A percentile compares a stretch with the other conserved stretches of the same genome.
phyloP scores from a whole-genome alignment of 2,329 filamentous ascomycete species.

The Pseudohalonectria lignicola region DNA sequence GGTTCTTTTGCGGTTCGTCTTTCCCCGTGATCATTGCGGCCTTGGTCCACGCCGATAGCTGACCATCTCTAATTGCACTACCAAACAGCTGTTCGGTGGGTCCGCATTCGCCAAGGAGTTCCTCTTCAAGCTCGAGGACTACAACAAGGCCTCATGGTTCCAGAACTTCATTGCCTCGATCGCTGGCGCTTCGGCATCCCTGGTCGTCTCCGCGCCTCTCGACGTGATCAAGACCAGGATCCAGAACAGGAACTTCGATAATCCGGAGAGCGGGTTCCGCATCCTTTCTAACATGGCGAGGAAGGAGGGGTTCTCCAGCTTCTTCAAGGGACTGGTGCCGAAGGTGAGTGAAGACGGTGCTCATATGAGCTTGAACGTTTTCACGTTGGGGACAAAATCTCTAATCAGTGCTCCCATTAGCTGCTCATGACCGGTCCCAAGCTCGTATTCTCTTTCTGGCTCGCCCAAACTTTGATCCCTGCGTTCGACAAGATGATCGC shows the following conservation, averaged over 20 bases:
- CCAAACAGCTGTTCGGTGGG: constrained; percentile 93
- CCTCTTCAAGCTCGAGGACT: constrained; percentile 78
- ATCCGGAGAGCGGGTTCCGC: constrained; percentile 86
- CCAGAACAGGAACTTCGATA: constrained; percentile 97
- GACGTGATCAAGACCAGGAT: constrained; percentile 98
- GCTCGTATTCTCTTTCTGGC: constrained; percentile 99
- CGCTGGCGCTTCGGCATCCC: constrained; percentile 86
- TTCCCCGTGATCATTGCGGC: neutral
- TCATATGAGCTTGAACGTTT: neutral
- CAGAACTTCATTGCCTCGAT: constrained; percentile 98
- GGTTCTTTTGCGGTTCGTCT: constrained; percentile 86
- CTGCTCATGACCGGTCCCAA: constrained; percentile 98
- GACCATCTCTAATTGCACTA: too few relatives aligned
- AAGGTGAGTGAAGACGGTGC: too few relatives aligned
- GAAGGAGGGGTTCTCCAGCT: constrained; percentile 74
- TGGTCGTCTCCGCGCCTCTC: constrained; percentile 88
- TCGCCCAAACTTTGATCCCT: constrained; percentile 95
- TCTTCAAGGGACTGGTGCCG: constrained; percentile 96
- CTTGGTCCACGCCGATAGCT: too few relatives aligned
- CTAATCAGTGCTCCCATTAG: constrained; percentile 29
- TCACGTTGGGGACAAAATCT: neutral
- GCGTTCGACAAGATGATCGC: constrained; percentile 56
- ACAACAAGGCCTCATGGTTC: constrained; percentile 88
- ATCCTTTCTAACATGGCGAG: constrained; percentile 89
- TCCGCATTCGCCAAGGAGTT: constrained; percentile 98